Conservation (phyloP, 2,329 filamentous ascomycete genomes). For the Trichoderma breve region DNA sequence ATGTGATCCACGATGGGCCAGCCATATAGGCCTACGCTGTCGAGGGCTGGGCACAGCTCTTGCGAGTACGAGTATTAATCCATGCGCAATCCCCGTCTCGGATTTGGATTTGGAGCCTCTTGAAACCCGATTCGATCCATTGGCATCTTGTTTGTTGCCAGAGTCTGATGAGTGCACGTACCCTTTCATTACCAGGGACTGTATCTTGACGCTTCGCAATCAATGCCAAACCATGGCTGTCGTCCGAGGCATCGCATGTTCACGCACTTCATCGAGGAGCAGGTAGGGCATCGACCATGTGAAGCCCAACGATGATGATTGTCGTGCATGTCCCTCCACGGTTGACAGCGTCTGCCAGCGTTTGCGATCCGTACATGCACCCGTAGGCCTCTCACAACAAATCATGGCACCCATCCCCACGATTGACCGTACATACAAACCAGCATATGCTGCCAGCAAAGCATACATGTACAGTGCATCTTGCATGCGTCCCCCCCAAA, state of each 20-base stretch:
- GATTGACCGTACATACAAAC: neutral
- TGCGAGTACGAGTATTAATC: neutral
- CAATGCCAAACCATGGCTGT: neutral
- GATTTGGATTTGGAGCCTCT: neutral
- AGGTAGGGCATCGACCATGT: neutral
- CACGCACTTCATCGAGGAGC: neutral
- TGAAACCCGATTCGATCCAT: neutral
- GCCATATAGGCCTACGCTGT: neutral
- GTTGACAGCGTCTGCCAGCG: neutral
- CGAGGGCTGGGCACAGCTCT: neutral
- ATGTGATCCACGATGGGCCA: neutral
- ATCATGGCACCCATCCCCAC: neutral
- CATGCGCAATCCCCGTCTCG: neutral
- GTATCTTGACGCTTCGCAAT: neutral
- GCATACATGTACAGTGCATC: neutral
- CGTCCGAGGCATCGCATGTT: neutral
- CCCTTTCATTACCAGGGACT: neutral
- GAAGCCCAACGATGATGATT: neutral
- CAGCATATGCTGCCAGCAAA: conserved; percentile 15
- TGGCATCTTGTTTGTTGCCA: neutral
- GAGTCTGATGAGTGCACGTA: neutral
- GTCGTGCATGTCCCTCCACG: neutral
- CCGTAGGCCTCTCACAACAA: neutral
- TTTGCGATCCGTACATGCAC: neutral
- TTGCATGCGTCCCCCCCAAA: conserved; percentile 4